These are phyloP conservation scores for Boletus huronensis DNA, from an alignment of 768 basidiomycete species.

Conservation along the genomic window DNA sequence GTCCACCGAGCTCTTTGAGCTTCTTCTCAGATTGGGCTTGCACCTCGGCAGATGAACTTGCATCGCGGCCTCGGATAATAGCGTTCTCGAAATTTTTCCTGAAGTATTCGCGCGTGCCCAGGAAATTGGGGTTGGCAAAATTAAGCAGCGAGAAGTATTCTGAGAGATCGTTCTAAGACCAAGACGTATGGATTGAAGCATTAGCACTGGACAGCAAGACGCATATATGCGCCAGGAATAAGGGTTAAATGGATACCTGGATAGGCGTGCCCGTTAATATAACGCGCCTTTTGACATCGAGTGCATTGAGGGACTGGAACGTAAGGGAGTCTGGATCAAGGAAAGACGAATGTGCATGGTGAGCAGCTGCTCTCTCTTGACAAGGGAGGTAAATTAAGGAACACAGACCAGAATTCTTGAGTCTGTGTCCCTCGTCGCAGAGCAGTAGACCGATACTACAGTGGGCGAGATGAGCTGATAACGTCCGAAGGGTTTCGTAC, in stretches of 20 bases:
- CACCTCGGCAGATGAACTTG: conserved; percentile 73
- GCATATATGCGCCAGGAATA: conserved; percentile 1
- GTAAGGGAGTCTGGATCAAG: conserved; percentile 69
- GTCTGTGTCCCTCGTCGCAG: conserved; percentile 94
- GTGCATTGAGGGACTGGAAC: conserved; percentile 74
- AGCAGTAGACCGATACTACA: conserved; percentile 89
- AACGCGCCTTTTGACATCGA: conserved; percentile 87
- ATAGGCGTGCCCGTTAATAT: conserved; percentile 94
- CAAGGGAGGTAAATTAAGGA: not conserved
- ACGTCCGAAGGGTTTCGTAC: conserved; percentile 88
- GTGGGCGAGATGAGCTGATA: conserved; percentile 70
- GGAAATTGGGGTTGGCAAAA: conserved; percentile 89
- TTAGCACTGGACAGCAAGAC: not conserved
- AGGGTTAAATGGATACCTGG: conserved; percentile 46
- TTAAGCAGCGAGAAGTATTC: conserved; percentile 93
- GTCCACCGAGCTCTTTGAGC: conserved; percentile 82
- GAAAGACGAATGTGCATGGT: not conserved
- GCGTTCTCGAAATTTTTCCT: conserved; percentile 92
- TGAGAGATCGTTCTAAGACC: conserved; percentile 79
- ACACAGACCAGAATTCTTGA: conserved; percentile 87
- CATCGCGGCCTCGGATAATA: conserved; percentile 88
- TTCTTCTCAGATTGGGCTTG: conserved; percentile 86
- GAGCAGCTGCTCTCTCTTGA: not conserved
- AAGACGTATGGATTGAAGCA: not conserved
- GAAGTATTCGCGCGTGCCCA: conserved; percentile 87